A percentile compares a stretch with the other conserved stretches of the same genome.
Evolutionary conservation across 140 eudicot species (phyloP).

Genomic region (Erigeron philadelphicus): DNA sequence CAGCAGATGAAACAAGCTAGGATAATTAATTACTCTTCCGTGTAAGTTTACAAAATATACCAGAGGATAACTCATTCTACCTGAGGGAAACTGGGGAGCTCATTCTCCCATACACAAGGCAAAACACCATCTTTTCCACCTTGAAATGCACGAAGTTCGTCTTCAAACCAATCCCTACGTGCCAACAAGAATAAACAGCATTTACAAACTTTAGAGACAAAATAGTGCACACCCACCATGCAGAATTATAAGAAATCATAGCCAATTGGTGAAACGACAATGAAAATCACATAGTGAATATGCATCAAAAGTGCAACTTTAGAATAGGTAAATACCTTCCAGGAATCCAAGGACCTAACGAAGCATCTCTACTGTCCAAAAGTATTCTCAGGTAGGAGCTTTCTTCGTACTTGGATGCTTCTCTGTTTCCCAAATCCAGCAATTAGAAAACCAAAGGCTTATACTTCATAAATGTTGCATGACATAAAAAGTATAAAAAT

Average conservation of each 20-base stretch:
- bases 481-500: constrained; percentile 19
- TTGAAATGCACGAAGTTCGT: constrained; percentile 94
- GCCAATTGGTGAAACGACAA: not conserved
- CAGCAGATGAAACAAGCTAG: constrained; percentile 17
- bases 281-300: not conserved
- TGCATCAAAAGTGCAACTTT: constrained; percentile 11
- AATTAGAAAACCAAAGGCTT: constrained; percentile 14
- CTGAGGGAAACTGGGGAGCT: constrained; percentile 89
- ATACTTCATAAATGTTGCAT: constrained; percentile 18
- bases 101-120: constrained; percentile 94
- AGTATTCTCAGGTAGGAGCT: constrained; percentile 91
- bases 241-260: constrained; percentile 15
- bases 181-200: constrained; percentile 22
- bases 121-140: constrained; percentile 93
- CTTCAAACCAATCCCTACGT: constrained; percentile 95
- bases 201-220: not conserved
- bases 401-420: constrained; percentile 75
- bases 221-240: constrained; percentile 8
- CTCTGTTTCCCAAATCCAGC: constrained; percentile 46
- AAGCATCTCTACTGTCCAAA: constrained; percentile 91
- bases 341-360: constrained; percentile 98
- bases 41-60: not conserved
- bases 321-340: constrained; percentile 63
- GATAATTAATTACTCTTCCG: not conserved
- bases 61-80: constrained; percentile 35